Evolutionary conservation across 495 filamentous ascomycete species (phyloP).

Genomic region (Astrocystis sublimbata): DNA sequence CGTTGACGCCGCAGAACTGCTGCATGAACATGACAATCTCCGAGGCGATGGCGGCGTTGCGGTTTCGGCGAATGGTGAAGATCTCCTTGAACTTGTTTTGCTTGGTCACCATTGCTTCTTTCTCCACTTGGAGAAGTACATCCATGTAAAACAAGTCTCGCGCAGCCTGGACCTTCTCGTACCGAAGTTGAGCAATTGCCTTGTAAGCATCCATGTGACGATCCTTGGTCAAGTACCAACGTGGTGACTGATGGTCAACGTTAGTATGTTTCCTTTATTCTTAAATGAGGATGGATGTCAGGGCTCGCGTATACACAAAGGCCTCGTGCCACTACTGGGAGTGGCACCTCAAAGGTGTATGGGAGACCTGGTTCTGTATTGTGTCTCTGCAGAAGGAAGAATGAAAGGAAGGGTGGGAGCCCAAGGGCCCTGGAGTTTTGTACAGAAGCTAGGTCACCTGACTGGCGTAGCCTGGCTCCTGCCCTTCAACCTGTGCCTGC

Average conservation of each 20-base stretch:
- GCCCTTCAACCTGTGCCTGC: too few relatives aligned
- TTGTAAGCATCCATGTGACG: slow-evolving; percentile 65
- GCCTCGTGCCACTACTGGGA: too few relatives aligned
- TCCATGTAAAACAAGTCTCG: slow-evolving; percentile 83
- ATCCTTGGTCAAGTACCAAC: slow-evolving; percentile 77
- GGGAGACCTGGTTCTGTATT: too few relatives aligned
- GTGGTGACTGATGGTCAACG: slow-evolving; percentile 41
- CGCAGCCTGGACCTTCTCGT: slow-evolving; percentile 72
- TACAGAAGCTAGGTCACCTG: too few relatives aligned
- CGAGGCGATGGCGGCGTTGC: slow-evolving; percentile 71
- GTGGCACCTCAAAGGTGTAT: too few relatives aligned
- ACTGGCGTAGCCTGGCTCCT: too few relatives aligned
- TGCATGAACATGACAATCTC: slow-evolving; percentile 87
- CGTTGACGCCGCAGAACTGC: slow-evolving; percentile 71
- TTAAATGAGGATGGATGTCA: too few relatives aligned
- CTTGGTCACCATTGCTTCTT: slow-evolving; percentile 56
- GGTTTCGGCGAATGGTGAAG: slow-evolving; percentile 72
- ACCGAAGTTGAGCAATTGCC: slow-evolving; percentile 65
- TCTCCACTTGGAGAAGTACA: slow-evolving; percentile 68
- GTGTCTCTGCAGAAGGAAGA: too few relatives aligned
- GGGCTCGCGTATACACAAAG: too few relatives aligned
- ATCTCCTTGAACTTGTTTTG: slow-evolving; percentile 67
- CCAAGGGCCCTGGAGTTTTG: too few relatives aligned
- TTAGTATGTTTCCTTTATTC: slow-evolving; percentile 12
- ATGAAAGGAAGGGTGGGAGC: too few relatives aligned